Base-by-base conservation (phyloP, 805 yeast species). In the Metschnikowia bowlesiae region DNA sequence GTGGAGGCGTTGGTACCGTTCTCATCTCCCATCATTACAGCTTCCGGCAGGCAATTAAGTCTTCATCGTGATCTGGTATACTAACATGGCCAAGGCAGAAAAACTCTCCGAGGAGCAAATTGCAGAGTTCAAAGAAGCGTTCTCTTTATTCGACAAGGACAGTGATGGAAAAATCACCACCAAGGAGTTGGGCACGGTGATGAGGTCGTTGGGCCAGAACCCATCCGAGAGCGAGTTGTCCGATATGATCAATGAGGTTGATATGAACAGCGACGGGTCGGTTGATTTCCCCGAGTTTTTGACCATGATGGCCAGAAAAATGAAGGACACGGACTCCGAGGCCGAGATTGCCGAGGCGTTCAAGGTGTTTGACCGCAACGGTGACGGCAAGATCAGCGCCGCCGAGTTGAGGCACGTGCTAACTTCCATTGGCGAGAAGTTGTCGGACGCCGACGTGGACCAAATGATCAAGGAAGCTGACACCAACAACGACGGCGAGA, bases 141-240 rank as follows among this genome's bases (percentile, higher is more conserved):
- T 94, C 69, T 89, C 97, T 54, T 81, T 94, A 57, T 94, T 94
- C 62, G 99, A 94, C 77, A 90, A 90, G 69, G 96, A 94, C 69
- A 87, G 91, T 65, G 97, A 91, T 71, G 99, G 99, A 58, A 89
- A 89, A 66, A 94, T 94, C 75, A 89, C 97, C 52, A 88, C 97
- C 61, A 82, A 88, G 64, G 99, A 94, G 73, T 79, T 94, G 60
- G 97, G 98, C 57, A 90, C 97, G 4, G 99, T 94, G 47, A 94
- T 94, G 99, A 86, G 99, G 74, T 89, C 97, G n/a, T 78, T 94
- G 65, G 99, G 99, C 47, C 94, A 90, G 71, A 92, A 92, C 64
- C 99, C 99, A 35, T 84, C 96, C 46, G 98, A 94, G 70, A 84
- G 90, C 58, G 99, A 94, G 71, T 85, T 94, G 62, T 87, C 94